Base-by-base conservation (phyloP, 2,329 filamentous ascomycete species). In the Zasmidium angulare region DNA sequence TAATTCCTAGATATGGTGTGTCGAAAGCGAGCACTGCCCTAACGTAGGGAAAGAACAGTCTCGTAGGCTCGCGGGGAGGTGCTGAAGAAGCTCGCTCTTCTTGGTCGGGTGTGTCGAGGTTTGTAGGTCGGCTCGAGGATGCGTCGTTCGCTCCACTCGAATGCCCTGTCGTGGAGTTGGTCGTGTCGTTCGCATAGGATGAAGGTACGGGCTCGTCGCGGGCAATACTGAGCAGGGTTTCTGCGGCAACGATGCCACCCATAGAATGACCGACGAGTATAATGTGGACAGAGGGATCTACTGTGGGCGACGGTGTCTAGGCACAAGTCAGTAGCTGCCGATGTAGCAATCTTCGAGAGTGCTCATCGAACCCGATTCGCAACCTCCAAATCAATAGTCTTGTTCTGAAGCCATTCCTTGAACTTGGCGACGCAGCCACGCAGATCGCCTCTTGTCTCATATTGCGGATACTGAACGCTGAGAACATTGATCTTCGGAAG, bases 381-480 rank as follows among this genome's bases (percentile, higher is more conserved):
- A 58, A 97, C 93, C 77, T 98, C 93, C 69, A 97, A 81, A 74
- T 98, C 93, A 68, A 98, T 97, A 68, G 98, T 90, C 69, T 90
- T 90, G 72, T 97, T 89, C 66, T 93, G 86, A 17, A 98, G 85
- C 89, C 90, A 95, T 76, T 90, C 87, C 65, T 87, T 86, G 76
- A 95, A 93, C 24, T 85, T 81, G 61, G 80, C 79, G 60, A 93
- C 89, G 71, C 87, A 89, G 62, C 88, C 84, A 50, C 81, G 79
- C 50, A 95, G 76, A 71, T 93, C 89, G 17, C 90, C 90, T 60
- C 88, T 81, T n/a, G 90, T 95, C 75, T 93, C 90, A 74, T 88
- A 95, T 66, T 85, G 86, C 31, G 90, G 90, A 72, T 93, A 95
- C n/a, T 89, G 84, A 51, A 90, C 77, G 31, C 85, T 81, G 55